phyloP scores from a whole-genome alignment of 768 basidiomycete genomes.

The Trametes villosa region DNA sequence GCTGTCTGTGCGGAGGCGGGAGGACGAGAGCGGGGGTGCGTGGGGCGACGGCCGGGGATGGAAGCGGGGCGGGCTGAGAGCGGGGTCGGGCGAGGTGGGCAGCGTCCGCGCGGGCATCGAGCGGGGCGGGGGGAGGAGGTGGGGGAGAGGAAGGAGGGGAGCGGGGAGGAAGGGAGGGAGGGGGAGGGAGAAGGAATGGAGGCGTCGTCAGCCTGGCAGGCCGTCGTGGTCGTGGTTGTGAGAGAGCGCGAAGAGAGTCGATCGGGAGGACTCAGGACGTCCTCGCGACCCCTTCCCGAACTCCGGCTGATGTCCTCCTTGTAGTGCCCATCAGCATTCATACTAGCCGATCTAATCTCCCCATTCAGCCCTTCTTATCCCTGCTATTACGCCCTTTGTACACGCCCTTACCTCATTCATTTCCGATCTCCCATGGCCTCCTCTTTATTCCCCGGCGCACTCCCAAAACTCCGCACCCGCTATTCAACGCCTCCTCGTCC shows the following conservation, averaged over 20 bases:
- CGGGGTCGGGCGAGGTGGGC: constrained; percentile 6
- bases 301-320: not conserved
- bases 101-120: constrained; percentile 22
- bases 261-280: too few relatives aligned
- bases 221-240: not conserved
- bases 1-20: constrained; percentile 3
- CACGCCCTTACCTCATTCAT: not conserved
- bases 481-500: not conserved
- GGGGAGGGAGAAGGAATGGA: constrained; percentile 10
- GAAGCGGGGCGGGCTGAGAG: constrained; percentile 20
- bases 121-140: not conserved
- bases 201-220: too few relatives aligned
- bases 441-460: constrained; percentile 17
- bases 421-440: not conserved
- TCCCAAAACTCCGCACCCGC: too few relatives aligned
- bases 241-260: not conserved
- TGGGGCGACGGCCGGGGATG: not conserved
- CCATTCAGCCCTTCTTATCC: not conserved
- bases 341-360: constrained; percentile 7
- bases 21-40: not conserved
- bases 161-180: constrained; percentile 7
- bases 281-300: too few relatives aligned
- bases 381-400: constrained; percentile 1
- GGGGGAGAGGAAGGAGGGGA: constrained; percentile 8
- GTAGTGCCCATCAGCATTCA: too few relatives aligned